A percentile compares a stretch with the other conserved stretches of the same genome.
Conservation (phyloP, 2,329 filamentous ascomycete species). For the Fusarium lateritium region DNA sequence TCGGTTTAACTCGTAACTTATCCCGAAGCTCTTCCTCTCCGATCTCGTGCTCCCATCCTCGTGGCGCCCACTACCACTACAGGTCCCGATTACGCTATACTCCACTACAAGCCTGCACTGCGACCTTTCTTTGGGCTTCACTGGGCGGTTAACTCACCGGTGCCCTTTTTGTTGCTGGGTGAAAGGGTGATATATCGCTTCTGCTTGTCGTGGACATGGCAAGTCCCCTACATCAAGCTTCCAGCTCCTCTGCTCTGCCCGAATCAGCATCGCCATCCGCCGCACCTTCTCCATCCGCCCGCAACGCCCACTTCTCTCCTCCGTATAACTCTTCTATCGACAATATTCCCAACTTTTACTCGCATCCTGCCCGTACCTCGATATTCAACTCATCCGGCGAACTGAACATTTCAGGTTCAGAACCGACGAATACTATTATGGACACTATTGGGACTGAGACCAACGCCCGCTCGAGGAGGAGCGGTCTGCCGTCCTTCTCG, state of each 20-base stretch:
- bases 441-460: conserved; percentile 54
- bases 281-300: conserved; percentile 40
- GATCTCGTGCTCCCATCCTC: conserved; percentile 31
- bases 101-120: conserved; percentile 33
- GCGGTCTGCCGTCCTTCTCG: conserved; percentile 63
- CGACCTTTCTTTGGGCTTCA: conserved; percentile 34
- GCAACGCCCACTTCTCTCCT: conserved; percentile 35
- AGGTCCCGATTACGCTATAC: conserved; percentile 28
- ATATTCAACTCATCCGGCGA: conserved; percentile 66
- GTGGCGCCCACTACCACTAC: conserved; percentile 29
- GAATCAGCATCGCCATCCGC: conserved; percentile 42
- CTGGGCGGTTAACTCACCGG: conserved; percentile 19
- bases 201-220: conserved; percentile 44
- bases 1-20: conserved; percentile 12
- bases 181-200: conserved; percentile 14
- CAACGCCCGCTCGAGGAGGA: conserved; percentile 45
- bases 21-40: conserved; percentile 33
- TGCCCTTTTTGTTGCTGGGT: conserved; percentile 11
- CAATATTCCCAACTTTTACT: conserved; percentile 46
- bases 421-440: conserved; percentile 44
- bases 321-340: conserved; percentile 31
- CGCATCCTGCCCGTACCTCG: conserved; percentile 53
- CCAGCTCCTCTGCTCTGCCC: conserved; percentile 41
- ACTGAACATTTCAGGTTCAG: conserved; percentile 41
- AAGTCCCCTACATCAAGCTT: conserved; percentile 45